A percentile compares a stretch with the other conserved stretches of the same genome.
Evolutionary conservation across 495 filamentous ascomycete genomes (phyloP).

Genomic region (Xylaria longipes): DNA sequence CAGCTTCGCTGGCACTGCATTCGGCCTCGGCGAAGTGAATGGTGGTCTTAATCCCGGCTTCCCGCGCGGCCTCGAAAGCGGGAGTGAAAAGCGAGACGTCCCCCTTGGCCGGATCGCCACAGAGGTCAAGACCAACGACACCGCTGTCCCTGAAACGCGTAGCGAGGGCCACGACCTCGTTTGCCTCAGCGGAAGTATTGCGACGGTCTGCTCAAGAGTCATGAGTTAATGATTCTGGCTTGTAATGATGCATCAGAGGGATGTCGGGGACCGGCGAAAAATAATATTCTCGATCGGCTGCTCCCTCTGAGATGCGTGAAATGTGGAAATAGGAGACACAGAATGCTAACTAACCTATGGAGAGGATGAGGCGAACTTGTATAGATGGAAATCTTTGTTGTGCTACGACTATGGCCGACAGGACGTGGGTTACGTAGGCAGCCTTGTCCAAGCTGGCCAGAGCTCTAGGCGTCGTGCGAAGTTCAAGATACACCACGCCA

Average conservation of each 20-base stretch:
- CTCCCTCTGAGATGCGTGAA: not conserved
- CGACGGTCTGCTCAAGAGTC: slow-evolving; percentile 64
- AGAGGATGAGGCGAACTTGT: slow-evolving; percentile 68
- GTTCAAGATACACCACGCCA: slow-evolving; percentile 79
- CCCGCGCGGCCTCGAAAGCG: slow-evolving; percentile 62
- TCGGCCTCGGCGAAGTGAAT: slow-evolving; percentile 80
- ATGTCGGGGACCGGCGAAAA: not conserved
- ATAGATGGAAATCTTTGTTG: slow-evolving; percentile 34
- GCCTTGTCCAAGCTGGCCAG: slow-evolving; percentile 62
- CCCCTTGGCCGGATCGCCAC: slow-evolving; percentile 73
- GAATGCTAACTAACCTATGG: slow-evolving; percentile 34
- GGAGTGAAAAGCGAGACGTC: slow-evolving; percentile 62
- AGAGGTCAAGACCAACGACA: slow-evolving; percentile 81
- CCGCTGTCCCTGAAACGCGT: slow-evolving; percentile 58
- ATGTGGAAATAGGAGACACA: not conserved
- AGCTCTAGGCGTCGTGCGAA: slow-evolving; percentile 79
- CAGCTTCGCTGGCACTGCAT: slow-evolving; percentile 56
- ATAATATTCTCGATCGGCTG: not conserved
- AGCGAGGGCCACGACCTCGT: slow-evolving; percentile 68
- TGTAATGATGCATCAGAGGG: not conserved
- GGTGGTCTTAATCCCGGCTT: slow-evolving; percentile 64
- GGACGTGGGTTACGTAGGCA: slow-evolving; percentile 69
- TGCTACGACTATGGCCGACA: slow-evolving; percentile 63
- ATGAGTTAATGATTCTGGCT: not conserved
- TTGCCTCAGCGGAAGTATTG: slow-evolving; percentile 61